Conservation (phyloP, 2,329 filamentous ascomycete species). For the Ampelomyces quisqualis region DNA sequence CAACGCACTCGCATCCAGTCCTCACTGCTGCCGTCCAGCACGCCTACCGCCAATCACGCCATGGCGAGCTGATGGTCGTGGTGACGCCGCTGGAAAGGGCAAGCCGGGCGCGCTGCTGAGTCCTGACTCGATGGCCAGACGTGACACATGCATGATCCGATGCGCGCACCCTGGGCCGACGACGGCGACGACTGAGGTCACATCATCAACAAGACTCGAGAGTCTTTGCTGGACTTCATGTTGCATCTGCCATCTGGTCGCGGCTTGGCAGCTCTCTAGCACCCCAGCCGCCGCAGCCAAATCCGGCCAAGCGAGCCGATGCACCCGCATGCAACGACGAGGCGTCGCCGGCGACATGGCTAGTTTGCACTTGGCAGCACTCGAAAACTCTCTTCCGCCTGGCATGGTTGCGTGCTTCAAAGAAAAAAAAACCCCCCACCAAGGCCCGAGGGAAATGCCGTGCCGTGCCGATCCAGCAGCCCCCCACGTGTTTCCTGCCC, state of each 20-base stretch:
- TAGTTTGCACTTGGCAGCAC: constrained; percentile 6
- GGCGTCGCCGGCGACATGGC: constrained; percentile 4
- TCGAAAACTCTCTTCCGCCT: constrained; percentile 12
- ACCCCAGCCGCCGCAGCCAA: constrained; percentile 4
- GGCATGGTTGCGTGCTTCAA: not conserved
- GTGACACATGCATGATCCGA: constrained; percentile 32
- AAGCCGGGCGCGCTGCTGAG: constrained; percentile 25
- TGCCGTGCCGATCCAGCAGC: constrained; percentile 5
- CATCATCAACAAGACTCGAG: constrained; percentile 2
- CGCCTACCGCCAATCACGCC: constrained; percentile 17
- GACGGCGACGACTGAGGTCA: constrained; percentile 1
- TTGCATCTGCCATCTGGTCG: constrained; percentile 20
- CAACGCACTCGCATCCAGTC: no score
- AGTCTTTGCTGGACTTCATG: constrained; percentile 13
- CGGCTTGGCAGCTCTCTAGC: constrained; percentile 14
- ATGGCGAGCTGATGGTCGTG: constrained; percentile 18
- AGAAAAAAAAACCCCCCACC: not conserved
- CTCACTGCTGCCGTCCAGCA: constrained; percentile 19
- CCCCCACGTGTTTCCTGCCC: constrained; percentile 27
- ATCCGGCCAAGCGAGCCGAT: constrained; percentile 18
- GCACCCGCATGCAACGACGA: constrained; percentile 6
- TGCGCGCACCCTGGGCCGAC: constrained; percentile 8
- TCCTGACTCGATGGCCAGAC: constrained; percentile 25
- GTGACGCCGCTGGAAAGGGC: constrained; percentile 24
- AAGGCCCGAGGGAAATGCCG: not conserved